Conservation (phyloP, 2,329 filamentous ascomycete species). For the Trichoderma lentiforme region DNA sequence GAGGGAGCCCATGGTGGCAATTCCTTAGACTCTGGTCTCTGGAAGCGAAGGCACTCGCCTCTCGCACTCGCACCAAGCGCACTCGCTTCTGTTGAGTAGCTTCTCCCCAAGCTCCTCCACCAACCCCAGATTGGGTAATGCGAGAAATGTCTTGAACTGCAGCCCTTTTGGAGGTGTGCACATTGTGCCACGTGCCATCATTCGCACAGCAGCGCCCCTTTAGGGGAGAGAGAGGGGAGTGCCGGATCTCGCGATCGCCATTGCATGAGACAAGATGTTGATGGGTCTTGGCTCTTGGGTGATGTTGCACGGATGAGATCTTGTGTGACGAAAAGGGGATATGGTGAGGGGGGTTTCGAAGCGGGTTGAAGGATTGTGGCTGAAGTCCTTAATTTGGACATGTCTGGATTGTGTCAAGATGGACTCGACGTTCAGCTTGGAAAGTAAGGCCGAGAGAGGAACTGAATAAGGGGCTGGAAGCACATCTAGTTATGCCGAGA, state of each 20-base stretch:
- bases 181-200: slow-evolving; percentile 15
- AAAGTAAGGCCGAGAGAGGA: background rate
- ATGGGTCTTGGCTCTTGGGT: background rate
- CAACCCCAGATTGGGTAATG: slow-evolving; percentile 16
- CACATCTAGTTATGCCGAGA: background rate
- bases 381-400: slow-evolving; percentile 14
- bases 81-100: background rate
- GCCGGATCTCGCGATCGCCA: slow-evolving; percentile 10
- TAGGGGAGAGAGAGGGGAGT: background rate
- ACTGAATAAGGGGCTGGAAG: background rate
- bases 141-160: slow-evolving; percentile 15
- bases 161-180: slow-evolving; percentile 2
- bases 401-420: background rate
- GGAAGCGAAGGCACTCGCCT: slow-evolving; percentile 15
- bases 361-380: slow-evolving; percentile 3
- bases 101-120: background rate
- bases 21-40: background rate
- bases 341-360: background rate
- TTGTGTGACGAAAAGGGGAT: slow-evolving; percentile 6
- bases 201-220: background rate
- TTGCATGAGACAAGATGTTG: slow-evolving; percentile 11
- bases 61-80: slow-evolving; percentile 9
- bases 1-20: background rate
- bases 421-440: background rate
- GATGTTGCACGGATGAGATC: slow-evolving; percentile 5